Conservation (phyloP, 2,329 filamentous ascomycete genomes). For the Aspergillus awamori region DNA sequence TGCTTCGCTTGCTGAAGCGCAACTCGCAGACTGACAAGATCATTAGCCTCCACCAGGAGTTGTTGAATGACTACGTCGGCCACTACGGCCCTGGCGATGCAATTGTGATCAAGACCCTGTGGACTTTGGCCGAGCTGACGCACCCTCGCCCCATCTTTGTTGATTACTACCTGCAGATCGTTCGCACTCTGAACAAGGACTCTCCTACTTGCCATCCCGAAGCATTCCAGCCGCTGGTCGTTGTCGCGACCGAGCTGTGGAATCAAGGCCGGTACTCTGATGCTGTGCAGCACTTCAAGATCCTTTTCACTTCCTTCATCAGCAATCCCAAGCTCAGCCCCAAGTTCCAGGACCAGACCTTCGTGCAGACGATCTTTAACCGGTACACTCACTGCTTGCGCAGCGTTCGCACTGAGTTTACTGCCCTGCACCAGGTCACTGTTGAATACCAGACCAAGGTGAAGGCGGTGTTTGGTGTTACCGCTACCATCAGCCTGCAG, state of each 20-base stretch:
- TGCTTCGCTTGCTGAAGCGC: constrained; percentile 36
- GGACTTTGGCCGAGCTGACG: constrained; percentile 41
- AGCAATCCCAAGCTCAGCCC: constrained; percentile 36
- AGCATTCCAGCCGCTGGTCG: constrained; percentile 42
- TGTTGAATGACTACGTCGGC: constrained; percentile 41
- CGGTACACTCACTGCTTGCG: constrained; percentile 43
- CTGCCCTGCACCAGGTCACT: constrained; percentile 38
- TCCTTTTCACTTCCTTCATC: constrained; percentile 43
- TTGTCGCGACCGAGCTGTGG: constrained; percentile 44
- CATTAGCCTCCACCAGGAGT: constrained; percentile 44
- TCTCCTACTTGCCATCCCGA: constrained; percentile 38
- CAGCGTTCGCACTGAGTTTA: constrained; percentile 34
- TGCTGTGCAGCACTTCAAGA: constrained; percentile 37
- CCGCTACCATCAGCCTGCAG: constrained; percentile 41
- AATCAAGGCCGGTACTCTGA: constrained; percentile 43
- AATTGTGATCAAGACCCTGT: constrained; percentile 41
- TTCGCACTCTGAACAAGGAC: constrained; percentile 43
- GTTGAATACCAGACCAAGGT: constrained; percentile 39
- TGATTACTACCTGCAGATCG: constrained; percentile 44
- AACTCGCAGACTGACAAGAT: constrained; percentile 38
- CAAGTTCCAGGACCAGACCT: constrained; percentile 38
- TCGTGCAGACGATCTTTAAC: constrained; percentile 38
- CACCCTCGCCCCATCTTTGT: constrained; percentile 40
- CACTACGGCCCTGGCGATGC: constrained; percentile 40
- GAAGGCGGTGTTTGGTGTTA: constrained; percentile 39